Base-by-base conservation (phyloP, 1,139 yeast genomes). In the Arxiozyma slooffiae region DNA sequence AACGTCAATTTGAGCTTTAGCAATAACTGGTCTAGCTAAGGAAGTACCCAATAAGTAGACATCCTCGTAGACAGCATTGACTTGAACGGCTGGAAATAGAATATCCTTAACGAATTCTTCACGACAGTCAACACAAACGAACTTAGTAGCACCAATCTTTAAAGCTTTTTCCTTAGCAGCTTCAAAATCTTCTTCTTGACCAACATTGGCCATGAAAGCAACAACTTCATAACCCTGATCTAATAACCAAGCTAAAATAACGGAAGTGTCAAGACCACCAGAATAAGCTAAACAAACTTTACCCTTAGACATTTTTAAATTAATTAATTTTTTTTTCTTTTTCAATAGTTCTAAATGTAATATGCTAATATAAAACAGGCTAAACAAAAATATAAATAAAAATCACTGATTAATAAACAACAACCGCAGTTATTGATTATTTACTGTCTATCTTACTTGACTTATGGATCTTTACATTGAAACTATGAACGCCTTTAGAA, bases 221-320 rank as follows among this genome's bases (percentile, higher is more conserved):
- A 92, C 83, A 53, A 92, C 98, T 74, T 92, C 98, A 72, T 90
- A 92, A 58, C 97, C 98, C 75, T 92, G 81, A 71, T 92, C 98
- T 61, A 92, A 79, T 70, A 92, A 81, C 98, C 98, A 92, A 51
- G 97, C 98, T 60, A 92, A 81, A 65, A 92, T 92, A 55, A 94
- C 88, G 41, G 97, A 89, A 77, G 98, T 92, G 70, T 92, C 98
- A 66, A 92, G 81, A 76, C 98, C 98, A 66, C 98, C 98, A 52
- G 97, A 92, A 77, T 92, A 92, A 52, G 98, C 98, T 71, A 92
- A 82, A 80, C 97, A 90, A 73, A 90, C 97, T 76, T 90, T 90
- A 71, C 97, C 97, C 74, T 90, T 90, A 54, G 95, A 84, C 96
- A 89, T 88, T 64, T 48, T 51, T 17, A 11, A 23, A 26, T 8